phyloP scores from a whole-genome alignment of 768 basidiomycete species.

The Mycena leptocephala region DNA sequence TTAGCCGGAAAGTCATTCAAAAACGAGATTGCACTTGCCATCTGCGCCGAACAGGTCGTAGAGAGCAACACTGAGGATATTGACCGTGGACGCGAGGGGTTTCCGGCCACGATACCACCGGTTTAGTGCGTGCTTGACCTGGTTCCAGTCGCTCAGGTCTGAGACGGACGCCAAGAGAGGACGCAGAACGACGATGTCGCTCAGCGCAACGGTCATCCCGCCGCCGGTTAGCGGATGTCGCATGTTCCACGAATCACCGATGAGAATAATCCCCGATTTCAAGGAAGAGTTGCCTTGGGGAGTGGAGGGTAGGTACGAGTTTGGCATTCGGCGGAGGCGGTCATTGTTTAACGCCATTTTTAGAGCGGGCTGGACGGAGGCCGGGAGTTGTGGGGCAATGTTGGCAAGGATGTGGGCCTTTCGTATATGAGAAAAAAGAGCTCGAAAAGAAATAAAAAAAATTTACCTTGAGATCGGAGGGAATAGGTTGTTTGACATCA shows the following conservation, averaged over 20 bases:
- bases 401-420: constrained; percentile 82
- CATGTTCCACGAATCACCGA: constrained; percentile 99
- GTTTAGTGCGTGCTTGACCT: constrained; percentile 67
- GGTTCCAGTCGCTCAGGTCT: constrained; percentile 65
- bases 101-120: constrained; percentile 93
- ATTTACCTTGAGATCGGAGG: constrained; percentile 84
- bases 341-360: constrained; percentile 81
- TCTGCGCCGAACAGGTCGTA: constrained; percentile 97
- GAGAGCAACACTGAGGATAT: constrained; percentile 93
- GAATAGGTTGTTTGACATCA: constrained; percentile 89
- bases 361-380: constrained; percentile 77
- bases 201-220: constrained; percentile 97
- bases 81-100: constrained; percentile 87
- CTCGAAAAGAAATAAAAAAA: background rate
- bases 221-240: constrained; percentile 98
- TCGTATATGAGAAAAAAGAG: background rate
- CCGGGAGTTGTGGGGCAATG: constrained; percentile 88
- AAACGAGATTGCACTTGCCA: constrained; percentile 66
- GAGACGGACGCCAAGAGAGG: constrained; percentile 69
- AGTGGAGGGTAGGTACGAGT: constrained; percentile 90
- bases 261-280: constrained; percentile 83
- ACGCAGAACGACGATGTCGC: constrained; percentile 86
- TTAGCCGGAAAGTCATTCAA: constrained; percentile 5
- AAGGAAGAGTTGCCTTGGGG: constrained; percentile 70
- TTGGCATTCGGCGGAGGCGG: constrained; percentile 94